Evolutionary conservation across 2,329 filamentous ascomycete genomes (phyloP), one percentile per base, ranked within the genome.

Genomic region (Parafenestella ontariensis): DNA sequence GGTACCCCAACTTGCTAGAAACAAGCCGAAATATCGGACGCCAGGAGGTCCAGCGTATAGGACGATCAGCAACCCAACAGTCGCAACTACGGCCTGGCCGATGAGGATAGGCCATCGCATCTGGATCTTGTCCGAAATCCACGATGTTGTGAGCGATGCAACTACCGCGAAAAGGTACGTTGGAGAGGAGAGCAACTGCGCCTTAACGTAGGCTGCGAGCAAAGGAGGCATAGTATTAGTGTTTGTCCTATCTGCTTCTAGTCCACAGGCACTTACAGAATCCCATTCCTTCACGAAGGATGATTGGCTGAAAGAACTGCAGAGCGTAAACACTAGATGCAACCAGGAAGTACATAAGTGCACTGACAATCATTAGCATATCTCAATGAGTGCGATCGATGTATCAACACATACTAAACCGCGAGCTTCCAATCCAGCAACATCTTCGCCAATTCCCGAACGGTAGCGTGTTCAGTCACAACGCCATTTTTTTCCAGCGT

Each of bases 271-370:
- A 8, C 31, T 34, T 34, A 34, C 31, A 55, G 59, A 68, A 69
- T 3, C 64, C 62, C 63, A 68, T 65, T 3, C 65, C 64, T 42
- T 69, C 51, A 23, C 65, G 58, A 5, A 69, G 62, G 28, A 69
- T 68, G 10, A 69, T 67, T 5, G 65, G 63, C 13, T 59, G 57
- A 44, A 69, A 68, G 43, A 64, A 67, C 4, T 59, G 56, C n/a
- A 66, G 36, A 2, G 64, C 64, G 49, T 68, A 68, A 1, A 67
- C 63, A 20, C 56, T 66, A 3, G 69, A 71, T 1, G 65, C 68
- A 5, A 62, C 64, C 3, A 72, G 62, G 44, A 72, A 73, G 58
- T 71, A 70, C 39, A 71, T 65, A 5, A 73, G 21, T 3, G 58
- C 65, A 54, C 64, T 67, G 26, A 18, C n/a, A 29, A 5, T 13